Percentiles rank a stretch among this genome's conserved stretches.
Conservation (phyloP, 225 moss, liverwort and hornwort species). For the Takakia lepidozioides region DNA sequence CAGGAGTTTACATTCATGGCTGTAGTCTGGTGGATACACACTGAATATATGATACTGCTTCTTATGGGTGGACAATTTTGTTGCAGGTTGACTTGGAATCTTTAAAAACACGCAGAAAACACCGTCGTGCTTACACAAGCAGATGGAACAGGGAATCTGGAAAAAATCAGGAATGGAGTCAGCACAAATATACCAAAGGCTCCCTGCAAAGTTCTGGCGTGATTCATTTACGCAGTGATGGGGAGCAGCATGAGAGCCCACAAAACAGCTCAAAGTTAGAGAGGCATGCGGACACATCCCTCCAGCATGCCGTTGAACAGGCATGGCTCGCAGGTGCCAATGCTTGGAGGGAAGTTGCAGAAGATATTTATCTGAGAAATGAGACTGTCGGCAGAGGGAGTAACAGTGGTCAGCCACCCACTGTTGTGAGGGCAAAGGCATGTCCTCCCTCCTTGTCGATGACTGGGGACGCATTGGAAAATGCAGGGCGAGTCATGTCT, state of each 20-base stretch:
- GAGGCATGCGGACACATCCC: slow-evolving; percentile 19
- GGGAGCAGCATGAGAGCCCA: neutral
- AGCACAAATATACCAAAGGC: neutral
- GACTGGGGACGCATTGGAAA: slow-evolving; percentile 17
- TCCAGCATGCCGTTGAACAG: slow-evolving; percentile 34
- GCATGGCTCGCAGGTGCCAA: slow-evolving; percentile 53
- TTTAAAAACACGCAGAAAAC: too few relatives aligned
- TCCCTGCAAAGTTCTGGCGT: neutral
- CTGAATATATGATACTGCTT: too few relatives aligned
- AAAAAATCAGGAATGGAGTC: neutral
- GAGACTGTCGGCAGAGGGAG: neutral
- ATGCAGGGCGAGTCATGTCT: slow-evolving; percentile 28
- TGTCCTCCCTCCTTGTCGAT: slow-evolving; percentile 32
- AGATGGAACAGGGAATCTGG: too few relatives aligned
- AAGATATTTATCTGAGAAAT: slow-evolving; percentile 11
- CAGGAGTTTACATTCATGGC: too few relatives aligned
- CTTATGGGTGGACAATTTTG: too few relatives aligned
- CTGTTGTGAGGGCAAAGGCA: slow-evolving; percentile 17
- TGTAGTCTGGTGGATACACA: too few relatives aligned
- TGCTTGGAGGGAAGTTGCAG: slow-evolving; percentile 47
- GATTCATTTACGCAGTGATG: neutral
- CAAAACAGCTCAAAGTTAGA: neutral
- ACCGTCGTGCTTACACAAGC: too few relatives aligned
- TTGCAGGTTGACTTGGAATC: too few relatives aligned
- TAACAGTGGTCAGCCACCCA: slow-evolving; percentile 1